phyloP scores from a whole-genome alignment of 306 rosid species.

The Cucurbita maxima region DNA sequence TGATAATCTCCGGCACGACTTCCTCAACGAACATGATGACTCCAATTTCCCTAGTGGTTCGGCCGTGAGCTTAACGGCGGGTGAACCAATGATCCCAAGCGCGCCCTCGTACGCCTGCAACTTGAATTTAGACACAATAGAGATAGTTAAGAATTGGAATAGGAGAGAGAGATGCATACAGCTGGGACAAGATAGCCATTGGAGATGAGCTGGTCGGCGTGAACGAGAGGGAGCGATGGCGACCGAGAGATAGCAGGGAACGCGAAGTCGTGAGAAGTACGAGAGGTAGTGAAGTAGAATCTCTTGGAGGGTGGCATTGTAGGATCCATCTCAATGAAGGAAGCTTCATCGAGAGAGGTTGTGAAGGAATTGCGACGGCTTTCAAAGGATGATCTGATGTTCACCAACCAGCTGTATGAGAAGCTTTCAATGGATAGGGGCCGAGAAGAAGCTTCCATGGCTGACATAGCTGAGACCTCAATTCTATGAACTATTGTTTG shows the following conservation, averaged over 20 bases:
- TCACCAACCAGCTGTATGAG: conserved; percentile 84
- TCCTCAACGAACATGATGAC: conserved; percentile 20
- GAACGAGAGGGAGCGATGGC: conserved; percentile 39
- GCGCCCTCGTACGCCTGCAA: not conserved
- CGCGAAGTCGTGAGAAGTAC: conserved; percentile 50
- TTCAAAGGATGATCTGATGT: conserved; percentile 61
- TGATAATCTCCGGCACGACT: conserved; percentile 51
- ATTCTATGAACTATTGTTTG: not conserved
- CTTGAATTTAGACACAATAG: conserved; percentile 3
- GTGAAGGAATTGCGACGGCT: conserved; percentile 39
- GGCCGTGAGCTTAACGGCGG: conserved; percentile 12
- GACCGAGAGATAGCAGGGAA: conserved; percentile 59
- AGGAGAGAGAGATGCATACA: not conserved
- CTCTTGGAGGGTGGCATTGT: conserved; percentile 83
- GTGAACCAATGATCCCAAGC: conserved; percentile 9
- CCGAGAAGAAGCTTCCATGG: conserved; percentile 63
- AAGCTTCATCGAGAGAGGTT: conserved; percentile 55
- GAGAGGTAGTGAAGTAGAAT: conserved; percentile 25
- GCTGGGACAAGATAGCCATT: conserved; percentile 63
- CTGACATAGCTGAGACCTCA: not conserved
- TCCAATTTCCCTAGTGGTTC: conserved; percentile 19
- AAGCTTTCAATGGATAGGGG: conserved; percentile 86
- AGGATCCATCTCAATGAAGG: conserved; percentile 98
- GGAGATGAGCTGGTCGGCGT: conserved; percentile 85
- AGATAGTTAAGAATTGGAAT: not conserved